phyloP scores from a whole-genome alignment of 208 protist genomes.

The Entamoeba histolytica region DNA sequence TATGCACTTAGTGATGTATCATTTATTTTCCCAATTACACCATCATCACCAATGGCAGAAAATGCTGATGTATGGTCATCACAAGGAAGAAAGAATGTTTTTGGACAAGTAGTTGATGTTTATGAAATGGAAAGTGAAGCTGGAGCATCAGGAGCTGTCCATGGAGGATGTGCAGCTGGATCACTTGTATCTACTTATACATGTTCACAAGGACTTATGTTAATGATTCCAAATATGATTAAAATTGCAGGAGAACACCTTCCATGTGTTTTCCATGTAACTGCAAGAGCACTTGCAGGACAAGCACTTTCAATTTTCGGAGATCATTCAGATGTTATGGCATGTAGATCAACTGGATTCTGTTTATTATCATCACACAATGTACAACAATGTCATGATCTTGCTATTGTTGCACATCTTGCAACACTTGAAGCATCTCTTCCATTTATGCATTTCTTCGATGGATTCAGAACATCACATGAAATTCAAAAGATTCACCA shows the following conservation, averaged over 20 bases:
- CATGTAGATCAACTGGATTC: constrained; percentile 31
- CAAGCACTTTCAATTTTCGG: constrained; percentile 43
- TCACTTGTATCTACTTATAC: constrained; percentile 41
- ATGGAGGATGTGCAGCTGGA: constrained; percentile 26
- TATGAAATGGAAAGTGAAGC: constrained; percentile 1
- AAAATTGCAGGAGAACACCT: constrained; percentile 46
- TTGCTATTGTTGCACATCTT: constrained; percentile 42
- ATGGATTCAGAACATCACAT: constrained; percentile 37
- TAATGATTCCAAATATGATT: constrained; percentile 57
- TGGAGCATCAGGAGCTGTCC: constrained; percentile 3
- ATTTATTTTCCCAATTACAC: constrained; percentile 3
- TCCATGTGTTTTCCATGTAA: constrained; percentile 44
- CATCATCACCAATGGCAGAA: not conserved
- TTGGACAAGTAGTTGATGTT: not conserved
- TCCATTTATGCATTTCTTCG: constrained; percentile 43
- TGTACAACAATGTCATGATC: constrained; percentile 42
- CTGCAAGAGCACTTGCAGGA: constrained; percentile 35
- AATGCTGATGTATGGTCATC: not conserved
- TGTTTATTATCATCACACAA: constrained; percentile 33
- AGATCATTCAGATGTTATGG: constrained; percentile 53
- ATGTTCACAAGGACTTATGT: constrained; percentile 45
- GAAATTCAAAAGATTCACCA: constrained; percentile 32
- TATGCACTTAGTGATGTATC: constrained; percentile 6
- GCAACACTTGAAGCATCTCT: constrained; percentile 33
- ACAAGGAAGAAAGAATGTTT: not conserved